Conservation (phyloP, 2,329 filamentous ascomycete species). For the Aspergillus eucalypticola region DNA sequence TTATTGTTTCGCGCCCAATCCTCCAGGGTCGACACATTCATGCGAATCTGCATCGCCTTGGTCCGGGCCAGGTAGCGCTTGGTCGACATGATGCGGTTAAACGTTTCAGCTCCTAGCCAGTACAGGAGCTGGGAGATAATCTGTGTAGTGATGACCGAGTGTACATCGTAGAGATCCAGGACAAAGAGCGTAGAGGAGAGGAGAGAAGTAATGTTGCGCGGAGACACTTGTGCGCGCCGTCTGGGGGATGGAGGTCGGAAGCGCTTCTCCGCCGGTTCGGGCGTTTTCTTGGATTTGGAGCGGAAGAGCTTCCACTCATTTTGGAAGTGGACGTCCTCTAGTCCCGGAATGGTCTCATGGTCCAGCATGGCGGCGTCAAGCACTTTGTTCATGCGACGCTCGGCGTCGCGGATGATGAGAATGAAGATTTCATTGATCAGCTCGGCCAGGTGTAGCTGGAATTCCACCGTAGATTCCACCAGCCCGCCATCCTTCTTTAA, state of each 20-base stretch:
- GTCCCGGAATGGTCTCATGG: conserved; percentile 95
- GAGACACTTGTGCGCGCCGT: conserved; percentile 84
- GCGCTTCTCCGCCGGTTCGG: conserved; percentile 85
- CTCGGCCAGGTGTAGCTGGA: conserved; percentile 90
- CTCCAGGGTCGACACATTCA: conserved; percentile 94
- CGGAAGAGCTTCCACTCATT: conserved; percentile 99
- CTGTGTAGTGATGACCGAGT: conserved; percentile 92
- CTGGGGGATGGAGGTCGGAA: conserved; percentile 92
- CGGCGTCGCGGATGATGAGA: conserved; percentile 91
- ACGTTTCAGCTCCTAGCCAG: conserved; percentile 93
- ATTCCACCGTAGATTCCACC: conserved; percentile 77
- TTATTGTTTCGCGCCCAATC: conserved; percentile 96
- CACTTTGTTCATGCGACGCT: conserved; percentile 93
- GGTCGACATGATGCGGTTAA: conserved; percentile 97
- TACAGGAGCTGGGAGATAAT: conserved; percentile 91
- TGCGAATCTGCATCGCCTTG: conserved; percentile 99
- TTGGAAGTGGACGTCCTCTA: conserved; percentile 95
- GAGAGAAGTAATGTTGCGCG: conserved; percentile 91
- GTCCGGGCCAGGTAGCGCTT: conserved; percentile 91
- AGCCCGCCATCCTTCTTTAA: conserved; percentile 89
- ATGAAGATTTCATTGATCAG: conserved; percentile 98
- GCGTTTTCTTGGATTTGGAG: conserved; percentile 79
- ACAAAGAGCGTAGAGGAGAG: conserved; percentile 96
- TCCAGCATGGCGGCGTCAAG: conserved; percentile 92
- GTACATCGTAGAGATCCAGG: conserved; percentile 96